These are phyloP conservation scores for Penicillium lagena DNA, from an alignment of 495 filamentous ascomycete species.

Conservation along the genomic window DNA sequence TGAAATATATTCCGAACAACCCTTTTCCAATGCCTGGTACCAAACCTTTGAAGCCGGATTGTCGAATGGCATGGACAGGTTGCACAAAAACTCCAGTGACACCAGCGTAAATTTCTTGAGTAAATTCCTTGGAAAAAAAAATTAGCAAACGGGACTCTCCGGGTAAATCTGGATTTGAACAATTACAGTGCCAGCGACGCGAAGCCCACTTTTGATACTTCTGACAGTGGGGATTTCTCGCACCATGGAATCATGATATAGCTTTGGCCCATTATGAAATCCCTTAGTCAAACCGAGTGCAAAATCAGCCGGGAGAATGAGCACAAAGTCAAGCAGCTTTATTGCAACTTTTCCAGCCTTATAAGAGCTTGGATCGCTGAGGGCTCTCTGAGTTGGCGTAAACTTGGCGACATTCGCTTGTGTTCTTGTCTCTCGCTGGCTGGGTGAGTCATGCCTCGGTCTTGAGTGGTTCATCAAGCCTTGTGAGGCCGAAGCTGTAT, in stretches of 20 bases:
- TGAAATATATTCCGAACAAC: slow-evolving; percentile 62
- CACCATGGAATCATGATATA: slow-evolving; percentile 74
- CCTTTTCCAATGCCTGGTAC: slow-evolving; percentile 73
- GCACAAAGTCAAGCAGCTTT: slow-evolving; percentile 62
- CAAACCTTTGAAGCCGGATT: slow-evolving; percentile 61
- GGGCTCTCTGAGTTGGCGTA: slow-evolving; percentile 4
- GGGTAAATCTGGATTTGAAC: slow-evolving; percentile 28
- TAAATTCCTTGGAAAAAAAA: slow-evolving; percentile 53
- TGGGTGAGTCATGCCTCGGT: too few species aligned
- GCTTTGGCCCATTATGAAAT: slow-evolving; percentile 75
- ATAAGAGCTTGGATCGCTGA: slow-evolving; percentile 30
- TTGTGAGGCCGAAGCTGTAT: too few species aligned
- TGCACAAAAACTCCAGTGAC: slow-evolving; percentile 69
- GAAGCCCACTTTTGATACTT: slow-evolving; percentile 61
- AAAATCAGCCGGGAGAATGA: slow-evolving; percentile 76
- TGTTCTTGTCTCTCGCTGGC: too few species aligned
- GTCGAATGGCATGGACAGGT: slow-evolving; percentile 59
- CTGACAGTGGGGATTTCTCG: slow-evolving; percentile 64
- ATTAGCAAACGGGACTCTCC: slow-evolving; percentile 49
- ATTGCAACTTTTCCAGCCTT: slow-evolving; percentile 18
- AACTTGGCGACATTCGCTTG: slow-evolving; percentile 1
- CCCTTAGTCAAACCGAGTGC: slow-evolving; percentile 71
- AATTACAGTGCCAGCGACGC: slow-evolving; percentile 55
- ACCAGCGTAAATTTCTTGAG: slow-evolving; percentile 62
- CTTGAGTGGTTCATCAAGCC: too few species aligned